Evolutionary conservation across 805 yeast genomes (phyloP).

Genomic region (Myxozyma neglecta): DNA sequence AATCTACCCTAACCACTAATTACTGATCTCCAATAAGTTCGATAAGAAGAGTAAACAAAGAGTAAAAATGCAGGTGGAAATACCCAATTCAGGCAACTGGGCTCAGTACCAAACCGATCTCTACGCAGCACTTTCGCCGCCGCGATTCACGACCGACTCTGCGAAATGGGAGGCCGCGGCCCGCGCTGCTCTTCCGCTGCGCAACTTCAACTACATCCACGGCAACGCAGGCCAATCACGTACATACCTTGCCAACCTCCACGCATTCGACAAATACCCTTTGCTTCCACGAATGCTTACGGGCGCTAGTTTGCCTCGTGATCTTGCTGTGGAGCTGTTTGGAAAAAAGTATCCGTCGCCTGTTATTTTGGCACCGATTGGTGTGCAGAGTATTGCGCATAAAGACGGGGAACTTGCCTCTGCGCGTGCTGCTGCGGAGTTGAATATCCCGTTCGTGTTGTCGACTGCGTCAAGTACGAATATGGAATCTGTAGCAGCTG

Average conservation of each 20-base stretch:
- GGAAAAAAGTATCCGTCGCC: slow-evolving; percentile 34
- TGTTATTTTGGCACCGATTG: slow-evolving; percentile 36
- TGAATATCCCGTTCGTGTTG: slow-evolving; percentile 36
- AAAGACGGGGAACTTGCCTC: slow-evolving; percentile 36
- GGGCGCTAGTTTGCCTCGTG: slow-evolving; percentile 15
- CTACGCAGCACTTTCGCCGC: slow-evolving; percentile 18
- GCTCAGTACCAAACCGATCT: slow-evolving; percentile 23
- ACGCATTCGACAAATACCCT: slow-evolving; percentile 20
- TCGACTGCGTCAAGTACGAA: slow-evolving; percentile 35
- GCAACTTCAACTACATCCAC: slow-evolving; percentile 21
- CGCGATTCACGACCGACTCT: slow-evolving; percentile 11
- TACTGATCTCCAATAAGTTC: neutral
- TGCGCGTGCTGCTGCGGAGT: slow-evolving; percentile 35
- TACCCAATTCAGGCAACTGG: slow-evolving; percentile 11
- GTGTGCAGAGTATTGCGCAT: slow-evolving; percentile 36
- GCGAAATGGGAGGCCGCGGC: slow-evolving; percentile 18
- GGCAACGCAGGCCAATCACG: slow-evolving; percentile 20
- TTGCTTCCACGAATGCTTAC: slow-evolving; percentile 25
- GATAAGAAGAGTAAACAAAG: neutral
- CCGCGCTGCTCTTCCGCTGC: slow-evolving; percentile 1
- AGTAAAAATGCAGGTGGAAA: neutral
- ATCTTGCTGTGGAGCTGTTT: slow-evolving; percentile 26
- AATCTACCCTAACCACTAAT: neutral
- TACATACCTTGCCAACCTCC: slow-evolving; percentile 20
- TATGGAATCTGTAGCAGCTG: slow-evolving; percentile 29